Evolutionary conservation across 2,329 filamentous ascomycete species (phyloP), one percentile per base, ranked within the genome.

Genomic region (Nakataea oryzae): DNA sequence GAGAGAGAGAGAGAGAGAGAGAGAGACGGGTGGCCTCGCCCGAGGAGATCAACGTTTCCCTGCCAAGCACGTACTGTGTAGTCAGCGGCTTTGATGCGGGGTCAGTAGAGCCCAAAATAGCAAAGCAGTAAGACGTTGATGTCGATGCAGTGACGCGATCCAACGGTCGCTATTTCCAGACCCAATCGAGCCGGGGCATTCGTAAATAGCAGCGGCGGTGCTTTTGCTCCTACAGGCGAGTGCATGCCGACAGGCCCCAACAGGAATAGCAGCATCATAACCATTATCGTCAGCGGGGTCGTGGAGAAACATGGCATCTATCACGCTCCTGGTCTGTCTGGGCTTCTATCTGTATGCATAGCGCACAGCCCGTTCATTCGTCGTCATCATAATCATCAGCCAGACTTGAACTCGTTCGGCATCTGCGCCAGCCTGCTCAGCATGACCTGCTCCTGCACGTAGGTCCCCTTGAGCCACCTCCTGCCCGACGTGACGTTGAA

Each of bases 391-490:
- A n/a, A 29, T 27, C 41, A 50, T 59, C 58, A 50, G 17, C 3
- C 14, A 50, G 24, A 21, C 34, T 27, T 26, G 47, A 55, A 9
- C 26, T 61, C 60, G 11, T 47, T 41, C 27, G 67, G 62, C 64
- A 65, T 65, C 58, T 62, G 63, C 3, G 30, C 50, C 26, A 67
- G 54, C 58, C 64, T 66, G 63, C 77, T 79, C 13, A 69, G 57
- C 60, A 80, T 79, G 63, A 78, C 78, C 62, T 79, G 73, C 5
- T 73, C 69, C 65, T 89, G 84, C 30, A 97, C 80, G 74, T 97
- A 99, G 0, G 90, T 84, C 5, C 95, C 95, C 67, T 90, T 89
- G 62, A 97, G 75, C 90, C 91, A 96, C 61, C 93, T 80, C 64
- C 86, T 82, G 0, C 90, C 90, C 8, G 81, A 79, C 0, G 75